Evolutionary conservation across 148 eudicot genomes (phyloP).

Genomic region (Drosera capensis): DNA sequence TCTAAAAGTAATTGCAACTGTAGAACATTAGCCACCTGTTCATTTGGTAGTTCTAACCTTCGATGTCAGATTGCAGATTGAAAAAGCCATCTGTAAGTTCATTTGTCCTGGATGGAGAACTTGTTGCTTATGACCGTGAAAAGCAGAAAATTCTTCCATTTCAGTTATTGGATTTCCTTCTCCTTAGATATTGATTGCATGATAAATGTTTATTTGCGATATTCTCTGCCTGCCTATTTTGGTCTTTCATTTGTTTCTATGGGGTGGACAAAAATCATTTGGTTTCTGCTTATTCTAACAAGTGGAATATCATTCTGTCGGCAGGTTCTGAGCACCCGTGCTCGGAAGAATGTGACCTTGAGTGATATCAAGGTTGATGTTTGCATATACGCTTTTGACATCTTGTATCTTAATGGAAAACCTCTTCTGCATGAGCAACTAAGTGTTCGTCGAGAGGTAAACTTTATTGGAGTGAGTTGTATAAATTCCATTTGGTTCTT

Average conservation of each 20-base stretch:
- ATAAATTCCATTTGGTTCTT: background rate
- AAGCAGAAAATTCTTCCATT: slow-evolving; percentile 81
- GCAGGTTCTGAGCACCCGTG: slow-evolving; percentile 81
- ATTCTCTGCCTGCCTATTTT: no score
- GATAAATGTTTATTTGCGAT: no score
- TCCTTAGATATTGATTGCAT: no score
- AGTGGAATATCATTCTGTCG: background rate
- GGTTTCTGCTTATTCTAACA: background rate
- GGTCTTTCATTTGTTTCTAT: no score
- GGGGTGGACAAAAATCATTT: background rate
- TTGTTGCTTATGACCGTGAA: slow-evolving; percentile 83
- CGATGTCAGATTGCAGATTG: slow-evolving; percentile 28
- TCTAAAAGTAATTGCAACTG: no score
- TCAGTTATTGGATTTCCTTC: slow-evolving; percentile 34
- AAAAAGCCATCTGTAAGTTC: slow-evolving; percentile 54
- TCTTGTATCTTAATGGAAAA: slow-evolving; percentile 69
- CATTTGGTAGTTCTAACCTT: slow-evolving; percentile 8
- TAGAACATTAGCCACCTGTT: no score
- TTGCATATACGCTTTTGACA: slow-evolving; percentile 83
- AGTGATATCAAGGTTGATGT: slow-evolving; percentile 88
- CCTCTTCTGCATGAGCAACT: slow-evolving; percentile 90
- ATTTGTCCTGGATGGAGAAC: slow-evolving; percentile 86
- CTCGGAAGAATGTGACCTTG: slow-evolving; percentile 78
- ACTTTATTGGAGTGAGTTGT: background rate
- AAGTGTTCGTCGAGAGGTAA: slow-evolving; percentile 66